Conservation (phyloP, 495 filamentous ascomycete species). For the Friedmanniomyces endolithicus region DNA sequence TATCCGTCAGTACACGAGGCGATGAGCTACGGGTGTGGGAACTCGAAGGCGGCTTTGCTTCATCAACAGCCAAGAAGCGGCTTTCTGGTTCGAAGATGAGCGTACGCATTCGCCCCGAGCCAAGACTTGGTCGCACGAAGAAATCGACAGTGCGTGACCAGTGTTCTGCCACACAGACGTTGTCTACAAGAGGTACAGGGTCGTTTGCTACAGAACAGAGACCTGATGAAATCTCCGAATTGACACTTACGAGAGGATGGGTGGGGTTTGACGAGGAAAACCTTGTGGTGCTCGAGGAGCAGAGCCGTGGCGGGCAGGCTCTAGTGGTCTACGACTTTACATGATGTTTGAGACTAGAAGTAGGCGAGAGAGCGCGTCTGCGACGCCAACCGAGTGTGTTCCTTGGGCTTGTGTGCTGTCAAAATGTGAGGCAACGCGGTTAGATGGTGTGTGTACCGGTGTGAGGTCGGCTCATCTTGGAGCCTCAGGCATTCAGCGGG, state of each 20-base stretch:
- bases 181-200: not conserved
- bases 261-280: slow-evolving; percentile 90
- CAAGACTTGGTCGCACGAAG: slow-evolving; percentile 11
- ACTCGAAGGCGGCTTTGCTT: slow-evolving; percentile 59
- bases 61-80: slow-evolving; percentile 31
- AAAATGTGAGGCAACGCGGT: no score
- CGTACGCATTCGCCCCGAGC: slow-evolving; percentile 40
- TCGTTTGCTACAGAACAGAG: not conserved
- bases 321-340: slow-evolving; percentile 90
- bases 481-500: not conserved
- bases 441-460: not conserved
- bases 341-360: slow-evolving; percentile 24
- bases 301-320: slow-evolving; percentile 50
- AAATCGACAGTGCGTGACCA: slow-evolving; percentile 10
- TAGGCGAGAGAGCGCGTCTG: not conserved
- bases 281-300: slow-evolving; percentile 73
- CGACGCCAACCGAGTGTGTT: not conserved
- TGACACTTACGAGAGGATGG: slow-evolving; percentile 43
- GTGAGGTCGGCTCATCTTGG: not conserved
- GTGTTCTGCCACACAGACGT: slow-evolving; percentile 7
- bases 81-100: slow-evolving; percentile 38
- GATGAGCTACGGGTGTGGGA: slow-evolving; percentile 92
- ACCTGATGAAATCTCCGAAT: slow-evolving; percentile 3
- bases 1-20: slow-evolving; percentile 70
- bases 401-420: not conserved